A percentile compares a stretch with the other conserved stretches of the same genome.
phyloP scores from a whole-genome alignment of 169 alveolate species.

The Plasmodium vivax region DNA sequence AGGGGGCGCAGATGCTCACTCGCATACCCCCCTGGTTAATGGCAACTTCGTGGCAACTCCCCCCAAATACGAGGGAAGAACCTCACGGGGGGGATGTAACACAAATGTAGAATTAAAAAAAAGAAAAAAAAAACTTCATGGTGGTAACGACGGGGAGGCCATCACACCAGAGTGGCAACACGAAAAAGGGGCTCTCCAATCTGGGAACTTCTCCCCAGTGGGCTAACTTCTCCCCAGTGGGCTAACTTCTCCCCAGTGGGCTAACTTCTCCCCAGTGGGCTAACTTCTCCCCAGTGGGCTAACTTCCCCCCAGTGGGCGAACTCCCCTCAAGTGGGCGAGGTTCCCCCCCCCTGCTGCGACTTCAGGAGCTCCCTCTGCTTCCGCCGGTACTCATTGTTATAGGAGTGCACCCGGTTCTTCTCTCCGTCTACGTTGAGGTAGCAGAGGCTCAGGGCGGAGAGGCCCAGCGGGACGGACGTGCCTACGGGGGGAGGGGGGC shows the following conservation, averaged over 20 bases:
- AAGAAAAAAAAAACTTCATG: neutral
- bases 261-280: too few species aligned
- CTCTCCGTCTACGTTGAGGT: slow-evolving; percentile 53
- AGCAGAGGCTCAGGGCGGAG: slow-evolving; percentile 39
- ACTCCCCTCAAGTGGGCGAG: neutral
- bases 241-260: too few species aligned
- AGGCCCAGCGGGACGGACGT: slow-evolving; percentile 57
- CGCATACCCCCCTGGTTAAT: neutral
- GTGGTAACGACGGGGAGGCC: neutral
- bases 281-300: too few species aligned
- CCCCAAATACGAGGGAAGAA: neutral
- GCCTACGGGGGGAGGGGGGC: neutral
- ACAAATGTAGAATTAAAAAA: neutral
- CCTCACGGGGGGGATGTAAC: neutral
- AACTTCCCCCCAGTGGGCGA: too few species aligned
- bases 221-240: too few species aligned
- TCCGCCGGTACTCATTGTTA: slow-evolving; percentile 68
- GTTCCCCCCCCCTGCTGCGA: neutral
- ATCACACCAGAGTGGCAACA: neutral
- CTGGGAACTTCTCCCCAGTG: too few species aligned
- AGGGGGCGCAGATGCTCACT: neutral
- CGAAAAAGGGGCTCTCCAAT: neutral
- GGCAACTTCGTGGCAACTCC: neutral
- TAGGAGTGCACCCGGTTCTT: slow-evolving; percentile 28
- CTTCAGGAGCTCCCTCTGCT: slow-evolving; percentile 29